These are phyloP conservation scores for Chalciporus piperatoides DNA, from an alignment of 1,284 basidiomycete species.

Conservation along the genomic window DNA sequence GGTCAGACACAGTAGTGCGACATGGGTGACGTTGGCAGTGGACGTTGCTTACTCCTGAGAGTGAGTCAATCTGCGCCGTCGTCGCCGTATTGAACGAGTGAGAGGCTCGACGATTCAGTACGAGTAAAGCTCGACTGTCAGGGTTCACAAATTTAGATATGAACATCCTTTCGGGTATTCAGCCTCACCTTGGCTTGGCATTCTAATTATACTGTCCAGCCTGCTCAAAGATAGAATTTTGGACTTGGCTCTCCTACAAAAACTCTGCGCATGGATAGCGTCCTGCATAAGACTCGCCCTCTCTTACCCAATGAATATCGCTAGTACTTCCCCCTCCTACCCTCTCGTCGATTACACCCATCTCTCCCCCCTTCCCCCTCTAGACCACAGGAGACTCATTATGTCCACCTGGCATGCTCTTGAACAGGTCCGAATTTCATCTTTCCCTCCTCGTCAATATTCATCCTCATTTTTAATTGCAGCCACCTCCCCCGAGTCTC, in stretches of 20 bases:
- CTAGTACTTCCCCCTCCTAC: constrained; percentile 17
- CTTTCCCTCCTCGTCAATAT: background rate
- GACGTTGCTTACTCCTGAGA: background rate
- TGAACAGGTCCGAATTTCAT: constrained; percentile 40
- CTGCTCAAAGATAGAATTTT: constrained; percentile 39
- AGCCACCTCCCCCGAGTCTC: constrained; percentile 74
- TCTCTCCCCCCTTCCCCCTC: constrained; percentile 18
- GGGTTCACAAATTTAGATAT: constrained; percentile 24
- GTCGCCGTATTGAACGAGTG: background rate
- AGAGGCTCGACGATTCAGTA: background rate
- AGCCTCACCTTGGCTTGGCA: constrained; percentile 38
- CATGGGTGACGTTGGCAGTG: background rate
- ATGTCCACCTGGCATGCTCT: constrained; percentile 45
- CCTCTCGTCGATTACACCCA: constrained; percentile 27
- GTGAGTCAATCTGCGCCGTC: background rate
- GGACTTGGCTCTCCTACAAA: constrained; percentile 38
- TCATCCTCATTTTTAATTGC: constrained; percentile 16
- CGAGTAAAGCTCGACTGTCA: constrained; percentile 2
- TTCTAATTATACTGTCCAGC: constrained; percentile 34
- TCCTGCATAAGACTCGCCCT: constrained; percentile 17
- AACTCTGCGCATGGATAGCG: constrained; percentile 28
- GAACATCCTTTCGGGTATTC: constrained; percentile 29
- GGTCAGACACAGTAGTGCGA: background rate
- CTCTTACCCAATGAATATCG: constrained; percentile 20
- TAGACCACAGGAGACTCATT: constrained; percentile 34